A percentile compares a stretch with the other conserved stretches of the same genome.
Conservation (phyloP, 176 grass and related monocot genomes). For the Leersia perrieri region DNA sequence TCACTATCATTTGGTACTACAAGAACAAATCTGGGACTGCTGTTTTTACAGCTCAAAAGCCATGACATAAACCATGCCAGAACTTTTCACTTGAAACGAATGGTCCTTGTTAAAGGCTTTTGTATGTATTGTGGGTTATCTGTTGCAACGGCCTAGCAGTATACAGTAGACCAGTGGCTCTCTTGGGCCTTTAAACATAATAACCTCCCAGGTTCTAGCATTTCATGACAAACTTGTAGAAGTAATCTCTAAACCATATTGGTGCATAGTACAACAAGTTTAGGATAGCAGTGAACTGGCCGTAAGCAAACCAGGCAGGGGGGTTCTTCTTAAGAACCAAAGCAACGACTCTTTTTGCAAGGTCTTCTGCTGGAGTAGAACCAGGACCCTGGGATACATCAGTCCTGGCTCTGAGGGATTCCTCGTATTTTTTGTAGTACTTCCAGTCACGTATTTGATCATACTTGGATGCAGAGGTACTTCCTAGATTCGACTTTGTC, state of each 20-base stretch:
- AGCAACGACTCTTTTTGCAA: constrained; percentile 66
- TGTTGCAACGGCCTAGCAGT: neutral
- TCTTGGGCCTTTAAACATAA: neutral
- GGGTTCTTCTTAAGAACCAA: constrained; percentile 63
- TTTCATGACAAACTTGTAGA: constrained; percentile 61
- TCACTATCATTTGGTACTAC: neutral
- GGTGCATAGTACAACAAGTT: constrained; percentile 67
- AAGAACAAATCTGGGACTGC: neutral
- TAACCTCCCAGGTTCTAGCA: constrained; percentile 37
- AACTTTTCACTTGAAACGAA: neutral
- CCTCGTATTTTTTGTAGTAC: constrained; percentile 69
- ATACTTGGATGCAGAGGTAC: constrained; percentile 57
- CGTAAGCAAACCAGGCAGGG: constrained; percentile 75
- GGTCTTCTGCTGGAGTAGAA: constrained; percentile 59
- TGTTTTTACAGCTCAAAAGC: neutral
- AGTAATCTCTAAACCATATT: constrained; percentile 69
- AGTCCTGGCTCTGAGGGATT: constrained; percentile 59
- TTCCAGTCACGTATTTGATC: constrained; percentile 72
- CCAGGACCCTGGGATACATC: constrained; percentile 55
- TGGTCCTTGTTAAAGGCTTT: neutral
- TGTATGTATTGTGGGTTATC: neutral
- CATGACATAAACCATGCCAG: neutral
- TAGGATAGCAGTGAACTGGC: constrained; percentile 49
- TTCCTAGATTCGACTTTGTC: constrained; percentile 75
- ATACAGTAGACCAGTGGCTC: neutral